Evolutionary conservation across 2,329 filamentous ascomycete species (phyloP).

Genomic region (Colletotrichum nymphaeae): DNA sequence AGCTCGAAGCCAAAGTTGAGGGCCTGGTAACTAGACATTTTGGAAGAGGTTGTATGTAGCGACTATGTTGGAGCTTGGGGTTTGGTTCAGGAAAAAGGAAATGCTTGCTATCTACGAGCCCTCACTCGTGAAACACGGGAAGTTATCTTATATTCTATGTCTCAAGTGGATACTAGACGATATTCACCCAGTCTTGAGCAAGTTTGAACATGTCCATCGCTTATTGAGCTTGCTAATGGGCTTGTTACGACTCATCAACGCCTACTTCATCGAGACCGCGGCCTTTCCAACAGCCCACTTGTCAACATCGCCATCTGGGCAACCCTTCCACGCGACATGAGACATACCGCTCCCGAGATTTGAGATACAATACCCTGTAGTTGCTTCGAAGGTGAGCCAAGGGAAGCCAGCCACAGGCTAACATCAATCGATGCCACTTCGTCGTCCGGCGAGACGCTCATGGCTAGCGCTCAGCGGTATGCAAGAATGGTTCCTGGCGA

Average conservation of each 20-base stretch:
- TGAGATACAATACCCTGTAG: not conserved
- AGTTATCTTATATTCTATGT: not conserved
- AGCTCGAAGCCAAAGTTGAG: slow-evolving; percentile 50
- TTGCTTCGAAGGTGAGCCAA: not conserved
- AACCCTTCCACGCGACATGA: not conserved
- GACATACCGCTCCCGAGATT: not conserved
- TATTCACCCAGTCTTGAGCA: not conserved
- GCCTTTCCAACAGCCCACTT: not conserved
- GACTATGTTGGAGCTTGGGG: not conserved
- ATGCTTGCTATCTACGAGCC: not conserved
- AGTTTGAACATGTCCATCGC: not conserved
- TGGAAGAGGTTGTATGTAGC: too few species aligned
- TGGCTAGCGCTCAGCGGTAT: slow-evolving; percentile 8
- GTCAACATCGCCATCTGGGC: not conserved
- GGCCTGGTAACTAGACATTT: slow-evolving; percentile 18
- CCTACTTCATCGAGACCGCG: not conserved
- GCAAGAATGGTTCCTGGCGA: not conserved
- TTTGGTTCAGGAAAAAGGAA: not conserved
- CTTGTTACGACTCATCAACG: not conserved
- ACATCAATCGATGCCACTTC: not conserved
- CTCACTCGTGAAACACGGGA: not conserved
- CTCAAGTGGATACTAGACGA: not conserved
- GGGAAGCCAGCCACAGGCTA: slow-evolving; percentile 5
- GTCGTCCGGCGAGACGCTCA: slow-evolving; percentile 19
- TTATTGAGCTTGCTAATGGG: not conserved